phyloP scores from a whole-genome alignment of 2,329 filamentous ascomycete genomes.

The Davidsoniella neocaledoniae region DNA sequence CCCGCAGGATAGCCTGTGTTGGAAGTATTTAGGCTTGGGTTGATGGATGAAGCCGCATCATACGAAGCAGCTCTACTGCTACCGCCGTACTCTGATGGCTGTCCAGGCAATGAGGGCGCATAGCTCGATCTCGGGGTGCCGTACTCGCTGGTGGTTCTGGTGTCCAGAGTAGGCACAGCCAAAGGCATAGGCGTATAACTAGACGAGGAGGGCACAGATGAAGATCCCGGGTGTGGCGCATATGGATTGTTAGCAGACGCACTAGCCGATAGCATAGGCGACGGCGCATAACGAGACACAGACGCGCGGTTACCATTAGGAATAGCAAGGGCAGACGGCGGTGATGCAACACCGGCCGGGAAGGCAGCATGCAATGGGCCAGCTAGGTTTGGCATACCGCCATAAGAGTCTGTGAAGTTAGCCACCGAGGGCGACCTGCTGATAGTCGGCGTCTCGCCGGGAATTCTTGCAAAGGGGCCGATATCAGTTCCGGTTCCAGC shows the following conservation, averaged over 20 bases:
- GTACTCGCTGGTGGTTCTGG: conserved; percentile 5
- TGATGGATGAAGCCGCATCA: conserved; percentile 1
- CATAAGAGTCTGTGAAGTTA: conserved; percentile 57
- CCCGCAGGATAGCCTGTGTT: too few species aligned
- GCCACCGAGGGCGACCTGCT: conserved; percentile 56
- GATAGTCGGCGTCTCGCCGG: conserved; percentile 50
- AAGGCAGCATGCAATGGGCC: conserved; percentile 17
- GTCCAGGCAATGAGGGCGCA: conserved; percentile 7
- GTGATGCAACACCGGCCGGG: conserved; percentile 18
- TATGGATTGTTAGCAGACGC: conserved; percentile 17
- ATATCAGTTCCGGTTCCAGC: conserved; percentile 38
- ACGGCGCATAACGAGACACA: conserved; percentile 33
- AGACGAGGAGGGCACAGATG: background rate
- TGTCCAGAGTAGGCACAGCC: background rate
- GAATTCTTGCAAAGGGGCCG: conserved; percentile 70
- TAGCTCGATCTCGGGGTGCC: conserved; percentile 3
- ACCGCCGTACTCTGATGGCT: conserved; percentile 6
- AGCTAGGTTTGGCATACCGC: conserved; percentile 20
- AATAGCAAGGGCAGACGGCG: conserved; percentile 15
- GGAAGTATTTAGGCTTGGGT: too few species aligned
- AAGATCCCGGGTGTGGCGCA: conserved; percentile 15
- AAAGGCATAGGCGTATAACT: conserved; percentile 4
- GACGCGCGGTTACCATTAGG: conserved; percentile 16
- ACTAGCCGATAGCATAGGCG: conserved; percentile 16
- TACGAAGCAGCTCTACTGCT: conserved; percentile 3